phyloP scores from a whole-genome alignment of 2,329 filamentous ascomycete species.

The Pseudonectria foliicola region DNA sequence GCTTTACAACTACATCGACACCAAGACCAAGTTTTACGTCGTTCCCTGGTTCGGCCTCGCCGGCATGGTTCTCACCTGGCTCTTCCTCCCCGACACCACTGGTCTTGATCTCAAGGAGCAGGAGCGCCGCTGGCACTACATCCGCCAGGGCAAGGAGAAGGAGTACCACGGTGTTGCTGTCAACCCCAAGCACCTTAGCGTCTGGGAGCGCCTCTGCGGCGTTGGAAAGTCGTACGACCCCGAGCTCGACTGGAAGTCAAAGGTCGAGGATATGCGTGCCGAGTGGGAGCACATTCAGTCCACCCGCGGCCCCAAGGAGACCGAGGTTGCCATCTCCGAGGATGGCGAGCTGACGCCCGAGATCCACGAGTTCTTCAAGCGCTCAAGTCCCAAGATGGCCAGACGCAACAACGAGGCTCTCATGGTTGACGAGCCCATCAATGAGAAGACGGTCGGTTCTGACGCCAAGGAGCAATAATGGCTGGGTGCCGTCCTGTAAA shows the following conservation, averaged over 20 bases:
- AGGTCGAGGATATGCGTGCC: constrained; percentile 71
- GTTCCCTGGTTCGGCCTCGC: constrained; percentile 92
- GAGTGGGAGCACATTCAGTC: constrained; percentile 53
- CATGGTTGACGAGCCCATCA: constrained; percentile 16
- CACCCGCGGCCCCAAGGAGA: constrained; percentile 41
- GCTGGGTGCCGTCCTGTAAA: no score
- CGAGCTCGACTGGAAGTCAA: constrained; percentile 72
- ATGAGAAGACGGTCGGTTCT: constrained; percentile 20
- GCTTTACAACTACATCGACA: constrained; percentile 90
- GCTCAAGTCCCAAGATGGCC: constrained; percentile 27
- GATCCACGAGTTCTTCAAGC: constrained; percentile 49
- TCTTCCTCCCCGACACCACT: constrained; percentile 95
- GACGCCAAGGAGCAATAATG: not conserved
- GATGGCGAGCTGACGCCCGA: constrained; percentile 46
- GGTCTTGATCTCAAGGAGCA: constrained; percentile 96
- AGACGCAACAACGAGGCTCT: constrained; percentile 14
- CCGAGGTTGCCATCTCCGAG: constrained; percentile 34
- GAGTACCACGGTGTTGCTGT: constrained; percentile 94
- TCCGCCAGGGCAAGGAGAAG: constrained; percentile 65
- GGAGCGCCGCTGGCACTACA: constrained; percentile 86
- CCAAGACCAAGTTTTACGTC: constrained; percentile 78
- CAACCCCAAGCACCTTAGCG: constrained; percentile 77
- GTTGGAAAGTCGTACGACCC: constrained; percentile 78
- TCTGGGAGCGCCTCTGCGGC: constrained; percentile 79
- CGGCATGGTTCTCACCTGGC: constrained; percentile 72